A percentile compares a stretch with the other conserved stretches of the same genome.
phyloP scores from a whole-genome alignment of 2,329 filamentous ascomycete genomes.

The Pseudocercospora vitis region DNA sequence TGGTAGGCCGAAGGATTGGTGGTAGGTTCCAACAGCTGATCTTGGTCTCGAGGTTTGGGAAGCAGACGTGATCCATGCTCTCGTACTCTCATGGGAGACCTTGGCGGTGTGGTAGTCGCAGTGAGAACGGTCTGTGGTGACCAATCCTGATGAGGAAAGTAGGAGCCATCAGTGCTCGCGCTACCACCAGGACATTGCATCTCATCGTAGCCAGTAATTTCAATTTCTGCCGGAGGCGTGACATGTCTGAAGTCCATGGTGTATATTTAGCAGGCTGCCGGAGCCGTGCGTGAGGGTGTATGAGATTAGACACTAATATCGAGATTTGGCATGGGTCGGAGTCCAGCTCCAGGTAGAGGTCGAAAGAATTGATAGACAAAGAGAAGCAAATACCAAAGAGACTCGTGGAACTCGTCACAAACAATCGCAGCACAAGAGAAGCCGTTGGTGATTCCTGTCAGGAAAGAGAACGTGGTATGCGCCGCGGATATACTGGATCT shows the following conservation, averaged over 20 bases:
- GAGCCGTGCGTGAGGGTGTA: slow-evolving; percentile 18
- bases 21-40: slow-evolving; percentile 31
- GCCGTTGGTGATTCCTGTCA: slow-evolving; percentile 29
- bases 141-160: slow-evolving; percentile 31
- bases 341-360: slow-evolving; percentile 46
- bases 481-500: slow-evolving; percentile 24
- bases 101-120: slow-evolving; percentile 34
- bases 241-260: slow-evolving; percentile 48
- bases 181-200: slow-evolving; percentile 36
- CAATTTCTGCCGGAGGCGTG: slow-evolving; percentile 45
- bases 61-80: slow-evolving; percentile 34
- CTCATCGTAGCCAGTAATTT: slow-evolving; percentile 29
- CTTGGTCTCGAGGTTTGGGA: slow-evolving; percentile 33
- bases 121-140: slow-evolving; percentile 36
- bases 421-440: slow-evolving; percentile 24
- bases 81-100: slow-evolving; percentile 33
- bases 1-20: slow-evolving; percentile 12
- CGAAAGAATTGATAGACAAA: slow-evolving; percentile 39
- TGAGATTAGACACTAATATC: slow-evolving; percentile 31
- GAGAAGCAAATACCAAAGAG: slow-evolving; percentile 40
- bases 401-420: slow-evolving; percentile 42
- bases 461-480: slow-evolving; percentile 21
- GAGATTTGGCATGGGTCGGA: slow-evolving; percentile 35
- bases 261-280: slow-evolving; percentile 25
- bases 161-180: slow-evolving; percentile 34